A percentile compares a stretch with the other conserved stretches of the same genome.
These are phyloP conservation scores for Aquanectria penicillioides DNA, from an alignment of 2,329 filamentous ascomycete species.

Conservation along the genomic window DNA sequence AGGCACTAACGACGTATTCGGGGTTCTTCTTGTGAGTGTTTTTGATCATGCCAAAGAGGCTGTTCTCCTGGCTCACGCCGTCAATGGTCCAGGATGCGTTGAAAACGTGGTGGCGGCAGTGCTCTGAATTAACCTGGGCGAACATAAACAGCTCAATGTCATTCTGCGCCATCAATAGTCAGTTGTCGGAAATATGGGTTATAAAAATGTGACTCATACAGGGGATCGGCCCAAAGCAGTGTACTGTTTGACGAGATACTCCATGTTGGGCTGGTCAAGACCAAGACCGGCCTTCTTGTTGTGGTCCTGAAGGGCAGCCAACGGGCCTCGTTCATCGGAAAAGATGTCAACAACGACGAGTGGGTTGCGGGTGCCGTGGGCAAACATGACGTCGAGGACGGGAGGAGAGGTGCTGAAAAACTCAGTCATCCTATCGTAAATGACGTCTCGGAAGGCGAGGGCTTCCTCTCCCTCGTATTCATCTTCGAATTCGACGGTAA, in stretches of 20 bases:
- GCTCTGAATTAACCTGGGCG: constrained; percentile 98
- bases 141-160: constrained; percentile 99
- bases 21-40: constrained; percentile 90
- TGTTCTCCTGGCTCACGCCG: constrained; percentile 79
- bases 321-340: constrained; percentile 69
- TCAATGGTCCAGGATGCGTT: constrained; percentile 98
- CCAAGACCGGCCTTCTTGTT: constrained; percentile 87
- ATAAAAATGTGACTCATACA: constrained; percentile 50
- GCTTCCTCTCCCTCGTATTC: constrained; percentile 57
- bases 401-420: constrained; percentile 74
- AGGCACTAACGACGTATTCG: constrained; percentile 89
- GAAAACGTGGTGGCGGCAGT: constrained; percentile 88
- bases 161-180: constrained; percentile 49
- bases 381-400: constrained; percentile 80
- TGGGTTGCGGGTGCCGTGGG: constrained; percentile 68
- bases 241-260: constrained; percentile 82
- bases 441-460: constrained; percentile 69
- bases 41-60: constrained; percentile 94
- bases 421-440: constrained; percentile 98
- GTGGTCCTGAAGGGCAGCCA: constrained; percentile 80
- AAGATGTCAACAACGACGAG: constrained; percentile 82
- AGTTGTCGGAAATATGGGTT: constrained; percentile 28
- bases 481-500: constrained; percentile 73
- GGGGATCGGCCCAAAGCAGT: constrained; percentile 62
- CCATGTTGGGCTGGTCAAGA: constrained; percentile 87